Conservation (phyloP, 2,329 filamentous ascomycete genomes). For the Pseudogymnoascus sp. region DNA sequence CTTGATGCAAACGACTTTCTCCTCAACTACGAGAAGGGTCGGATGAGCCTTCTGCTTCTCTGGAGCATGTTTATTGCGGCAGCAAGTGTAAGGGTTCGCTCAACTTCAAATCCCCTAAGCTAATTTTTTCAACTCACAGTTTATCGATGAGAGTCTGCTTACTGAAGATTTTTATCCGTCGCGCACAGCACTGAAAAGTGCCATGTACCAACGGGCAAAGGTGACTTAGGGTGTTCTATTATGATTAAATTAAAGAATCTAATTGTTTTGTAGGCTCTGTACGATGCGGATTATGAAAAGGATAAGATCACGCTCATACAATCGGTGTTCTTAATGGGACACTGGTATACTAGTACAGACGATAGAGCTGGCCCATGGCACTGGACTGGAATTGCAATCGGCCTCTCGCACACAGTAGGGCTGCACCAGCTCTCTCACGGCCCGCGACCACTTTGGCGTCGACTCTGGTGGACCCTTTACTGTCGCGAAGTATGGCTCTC, state of each 20-base stretch:
- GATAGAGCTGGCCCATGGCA: conserved; percentile 38
- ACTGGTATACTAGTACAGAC: conserved; percentile 36
- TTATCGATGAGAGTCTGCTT: conserved; percentile 13
- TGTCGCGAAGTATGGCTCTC: conserved; percentile 36
- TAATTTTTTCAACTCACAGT: conserved; percentile 7
- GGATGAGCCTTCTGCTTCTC: conserved; percentile 31
- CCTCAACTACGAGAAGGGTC: conserved; percentile 23
- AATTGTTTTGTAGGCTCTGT: conserved; percentile 17
- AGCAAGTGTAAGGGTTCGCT: conserved; percentile 25
- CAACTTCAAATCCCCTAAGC: background rate
- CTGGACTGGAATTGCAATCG: conserved; percentile 39
- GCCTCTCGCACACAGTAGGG: conserved; percentile 36
- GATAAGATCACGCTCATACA: conserved; percentile 37
- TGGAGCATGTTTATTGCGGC: conserved; percentile 31
- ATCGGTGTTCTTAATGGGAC: conserved; percentile 35
- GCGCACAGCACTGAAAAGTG: conserved; percentile 31
- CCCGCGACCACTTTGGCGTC: conserved; percentile 29
- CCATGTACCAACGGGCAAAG: conserved; percentile 33
- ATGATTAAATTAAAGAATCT: background rate
- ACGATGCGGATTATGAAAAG: conserved; percentile 31
- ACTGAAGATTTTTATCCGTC: conserved; percentile 20
- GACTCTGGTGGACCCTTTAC: conserved; percentile 36
- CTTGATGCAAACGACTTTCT: conserved; percentile 29
- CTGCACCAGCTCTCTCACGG: conserved; percentile 28
- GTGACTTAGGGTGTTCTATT: conserved; percentile 14